phyloP scores from a whole-genome alignment of 495 filamentous ascomycete genomes.

The Bombardia bombarda region DNA sequence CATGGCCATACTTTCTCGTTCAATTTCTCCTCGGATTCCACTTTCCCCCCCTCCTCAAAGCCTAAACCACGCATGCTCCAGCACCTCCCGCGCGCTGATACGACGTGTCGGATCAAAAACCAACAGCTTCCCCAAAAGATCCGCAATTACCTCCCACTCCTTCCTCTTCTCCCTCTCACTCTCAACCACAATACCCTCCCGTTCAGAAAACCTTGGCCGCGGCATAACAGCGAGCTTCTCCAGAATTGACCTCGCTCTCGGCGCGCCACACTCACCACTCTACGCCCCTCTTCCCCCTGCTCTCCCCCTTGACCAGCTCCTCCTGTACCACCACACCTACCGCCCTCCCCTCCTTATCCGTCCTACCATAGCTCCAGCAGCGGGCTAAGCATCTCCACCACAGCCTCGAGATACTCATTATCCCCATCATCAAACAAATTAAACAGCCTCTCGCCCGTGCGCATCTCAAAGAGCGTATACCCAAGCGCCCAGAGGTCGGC shows the following conservation, averaged over 20 bases:
- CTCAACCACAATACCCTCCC: background rate
- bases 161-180: background rate
- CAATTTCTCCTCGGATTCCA: too few species aligned
- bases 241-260: too few species aligned
- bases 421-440: conserved; percentile 13
- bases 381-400: conserved; percentile 19
- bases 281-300: too few species aligned
- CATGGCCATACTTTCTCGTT: too few species aligned
- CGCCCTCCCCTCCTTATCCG: conserved; percentile 14
- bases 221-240: conserved; percentile 2
- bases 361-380: conserved; percentile 24
- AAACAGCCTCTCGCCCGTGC: conserved; percentile 20
- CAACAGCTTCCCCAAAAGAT: conserved; percentile 3
- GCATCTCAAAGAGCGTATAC: conserved; percentile 26
- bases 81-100: background rate
- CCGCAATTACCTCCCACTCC: background rate
- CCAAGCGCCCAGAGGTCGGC: conserved; percentile 24
- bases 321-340: conserved; percentile 10
- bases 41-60: too few species aligned
- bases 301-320: too few species aligned
- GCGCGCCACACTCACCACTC: too few species aligned
- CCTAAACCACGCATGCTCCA: conserved; percentile 1
- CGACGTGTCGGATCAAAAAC: background rate
- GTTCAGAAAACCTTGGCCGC: background rate
- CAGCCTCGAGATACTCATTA: conserved; percentile 16